phyloP scores from a whole-genome alignment of 2,329 filamentous ascomycete genomes.

The Diaporthe longicolla region DNA sequence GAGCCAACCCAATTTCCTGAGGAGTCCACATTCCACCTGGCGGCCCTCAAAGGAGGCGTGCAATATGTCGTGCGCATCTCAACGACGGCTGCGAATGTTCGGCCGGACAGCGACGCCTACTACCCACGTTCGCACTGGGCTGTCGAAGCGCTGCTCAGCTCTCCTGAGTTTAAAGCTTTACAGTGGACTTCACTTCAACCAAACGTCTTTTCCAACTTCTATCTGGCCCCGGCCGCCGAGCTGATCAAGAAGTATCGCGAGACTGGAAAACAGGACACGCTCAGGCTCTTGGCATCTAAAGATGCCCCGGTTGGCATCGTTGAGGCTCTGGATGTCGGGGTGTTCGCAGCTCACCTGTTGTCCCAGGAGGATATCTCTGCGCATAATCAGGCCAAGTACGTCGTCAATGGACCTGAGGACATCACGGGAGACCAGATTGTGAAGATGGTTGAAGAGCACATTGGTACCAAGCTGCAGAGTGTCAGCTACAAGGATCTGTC shows the following conservation, averaged over 20 bases:
- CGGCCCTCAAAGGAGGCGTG: conserved; percentile 2
- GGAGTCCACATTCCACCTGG: neutral
- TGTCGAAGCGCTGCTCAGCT: conserved; percentile 17
- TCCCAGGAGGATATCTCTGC: neutral
- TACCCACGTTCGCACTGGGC: conserved; percentile 18
- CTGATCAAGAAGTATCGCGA: conserved; percentile 10
- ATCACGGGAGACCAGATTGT: conserved; percentile 11
- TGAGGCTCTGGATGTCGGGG: conserved; percentile 12
- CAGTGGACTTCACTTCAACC: conserved; percentile 20
- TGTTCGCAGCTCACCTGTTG: conserved; percentile 5
- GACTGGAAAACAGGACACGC: conserved; percentile 4
- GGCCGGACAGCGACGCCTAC: neutral
- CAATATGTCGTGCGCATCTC: conserved; percentile 11
- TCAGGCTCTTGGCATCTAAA: neutral
- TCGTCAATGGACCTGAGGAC: neutral
- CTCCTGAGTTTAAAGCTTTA: neutral
- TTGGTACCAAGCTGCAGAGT: conserved; percentile 9
- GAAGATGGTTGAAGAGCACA: neutral
- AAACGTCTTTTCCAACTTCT: neutral
- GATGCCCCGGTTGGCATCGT: conserved; percentile 15
- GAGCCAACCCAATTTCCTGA: conserved; percentile 53
- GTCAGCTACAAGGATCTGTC: conserved; percentile 7
- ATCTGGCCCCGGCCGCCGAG: neutral
- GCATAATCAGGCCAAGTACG: neutral
- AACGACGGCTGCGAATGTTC: neutral